Conservation (phyloP, 345 rosid genomes). For the Rhizophora apiculata region DNA sequence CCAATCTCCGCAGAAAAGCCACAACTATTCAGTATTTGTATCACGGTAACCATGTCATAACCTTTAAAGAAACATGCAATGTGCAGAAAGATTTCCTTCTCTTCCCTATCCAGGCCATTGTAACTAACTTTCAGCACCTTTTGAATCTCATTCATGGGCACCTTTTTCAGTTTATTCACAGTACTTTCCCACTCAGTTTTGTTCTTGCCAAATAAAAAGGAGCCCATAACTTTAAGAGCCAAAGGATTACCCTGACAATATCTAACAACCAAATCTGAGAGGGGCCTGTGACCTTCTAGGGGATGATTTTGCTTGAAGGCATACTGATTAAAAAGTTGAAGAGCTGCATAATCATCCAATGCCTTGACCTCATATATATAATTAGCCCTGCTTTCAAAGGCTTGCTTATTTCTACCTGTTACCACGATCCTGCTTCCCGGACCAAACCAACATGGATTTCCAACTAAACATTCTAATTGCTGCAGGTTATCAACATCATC, state of each 20-base stretch:
- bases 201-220: neutral
- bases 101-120: too few relatives aligned
- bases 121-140: too few relatives aligned
- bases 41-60: too few relatives aligned
- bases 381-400: neutral
- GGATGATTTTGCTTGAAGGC: constrained; percentile 6
- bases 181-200: neutral
- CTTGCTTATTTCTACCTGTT: constrained; percentile 6
- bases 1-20: too few relatives aligned
- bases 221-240: constrained; percentile 1
- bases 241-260: constrained; percentile 6
- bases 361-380: neutral
- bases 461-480: neutral
- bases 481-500: neutral
- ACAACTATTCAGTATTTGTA: too few relatives aligned
- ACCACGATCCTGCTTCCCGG: neutral
- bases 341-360: neutral
- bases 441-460: neutral
- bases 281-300: neutral
- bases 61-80: too few relatives aligned
- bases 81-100: too few relatives aligned
- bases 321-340: neutral
- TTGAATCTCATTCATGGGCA: neutral
- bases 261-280: neutral
- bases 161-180: neutral